Base-by-base conservation (phyloP, 1,284 basidiomycete genomes). In the Ustilago cynodontis region DNA sequence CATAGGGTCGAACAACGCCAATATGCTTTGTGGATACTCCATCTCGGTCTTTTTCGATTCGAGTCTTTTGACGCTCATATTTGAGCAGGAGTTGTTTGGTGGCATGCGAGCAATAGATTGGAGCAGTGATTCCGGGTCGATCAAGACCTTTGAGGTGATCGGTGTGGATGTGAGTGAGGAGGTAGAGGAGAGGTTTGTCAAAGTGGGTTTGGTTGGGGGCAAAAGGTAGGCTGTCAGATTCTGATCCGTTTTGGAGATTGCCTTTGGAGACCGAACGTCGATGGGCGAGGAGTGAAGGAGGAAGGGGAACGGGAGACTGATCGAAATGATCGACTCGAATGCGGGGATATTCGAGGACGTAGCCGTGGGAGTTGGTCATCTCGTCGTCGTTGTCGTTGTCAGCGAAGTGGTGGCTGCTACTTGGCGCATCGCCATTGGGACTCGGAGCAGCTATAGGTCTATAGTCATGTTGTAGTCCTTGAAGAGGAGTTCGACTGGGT, bases 81-180 rank as follows among this genome's bases (percentile, higher is more conserved):
- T 77, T 71, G 47, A 83, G 74, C 2, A 84, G 59, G 16, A 82
- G 75, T 20, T 71, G 41, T 50, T 80, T 81, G 33, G 82, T 83
- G 37, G 72, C 60, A 7, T 45, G 24, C 11, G 70, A 79, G 60
- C 83, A 84, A 49, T 80, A 81, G 73, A 84, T 77, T 20, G 75
- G 68, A 11, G 75, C 77, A 3, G 66, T 67, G 59, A 77, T 67
- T 24, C 67, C 71, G 10, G 73, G 75, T 26, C 66, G 49, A 18
- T 75, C 69, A 35, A 85, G 75, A 1, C 83, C 83, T 43, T 64
- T 71, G 65, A 83, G 77, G 56, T 85, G 83, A 58, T 85, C 83
- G 24, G 81, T 79, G 55, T 85, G 83, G n/a, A 79, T 69, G 60
- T 85, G 83, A 5, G 82, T 80, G 22, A 85, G 65, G 24, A 85